Conservation (phyloP, 805 yeast species). For the Candida manassasensis region DNA sequence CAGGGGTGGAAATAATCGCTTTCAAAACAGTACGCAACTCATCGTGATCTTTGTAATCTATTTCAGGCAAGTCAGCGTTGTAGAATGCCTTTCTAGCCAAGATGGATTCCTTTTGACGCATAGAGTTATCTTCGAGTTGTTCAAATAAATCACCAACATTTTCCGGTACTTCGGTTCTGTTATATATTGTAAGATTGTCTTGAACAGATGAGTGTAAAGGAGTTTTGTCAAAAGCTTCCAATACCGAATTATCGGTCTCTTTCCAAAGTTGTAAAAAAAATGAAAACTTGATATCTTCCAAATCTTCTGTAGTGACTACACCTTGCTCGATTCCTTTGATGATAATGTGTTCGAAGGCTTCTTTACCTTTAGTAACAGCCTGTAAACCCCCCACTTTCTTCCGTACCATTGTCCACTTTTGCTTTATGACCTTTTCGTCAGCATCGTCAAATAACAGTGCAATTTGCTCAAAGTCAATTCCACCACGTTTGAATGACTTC, state of each 20-base stretch:
- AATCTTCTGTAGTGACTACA: slow-evolving; percentile 43
- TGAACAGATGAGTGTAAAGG: slow-evolving; percentile 39
- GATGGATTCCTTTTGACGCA: slow-evolving; percentile 64
- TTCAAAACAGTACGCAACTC: slow-evolving; percentile 40
- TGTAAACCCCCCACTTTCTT: slow-evolving; percentile 40
- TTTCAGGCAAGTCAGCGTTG: slow-evolving; percentile 12
- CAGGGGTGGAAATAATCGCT: slow-evolving; percentile 56
- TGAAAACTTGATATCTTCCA: slow-evolving; percentile 46
- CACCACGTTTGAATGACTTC: slow-evolving; percentile 51
- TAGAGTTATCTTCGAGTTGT: slow-evolving; percentile 52
- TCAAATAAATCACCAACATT: slow-evolving; percentile 28
- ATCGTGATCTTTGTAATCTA: slow-evolving; percentile 19
- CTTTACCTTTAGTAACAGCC: slow-evolving; percentile 57
- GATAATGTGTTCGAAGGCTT: slow-evolving; percentile 65
- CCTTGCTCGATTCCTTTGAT: slow-evolving; percentile 56
- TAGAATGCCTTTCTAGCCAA: slow-evolving; percentile 44
- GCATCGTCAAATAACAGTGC: slow-evolving; percentile 43
- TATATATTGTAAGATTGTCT: slow-evolving; percentile 46
- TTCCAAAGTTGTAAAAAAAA: slow-evolving; percentile 64
- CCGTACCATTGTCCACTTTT: slow-evolving; percentile 69
- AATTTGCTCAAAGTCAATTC: slow-evolving; percentile 63
- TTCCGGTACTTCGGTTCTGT: slow-evolving; percentile 12
- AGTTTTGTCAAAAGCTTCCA: slow-evolving; percentile 23
- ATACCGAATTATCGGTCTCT: slow-evolving; percentile 39
- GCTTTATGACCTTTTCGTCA: slow-evolving; percentile 43